A percentile compares a stretch with the other conserved stretches of the same genome.
phyloP scores from a whole-genome alignment of 2,329 filamentous ascomycete genomes.

The Xylaria sp. region DNA sequence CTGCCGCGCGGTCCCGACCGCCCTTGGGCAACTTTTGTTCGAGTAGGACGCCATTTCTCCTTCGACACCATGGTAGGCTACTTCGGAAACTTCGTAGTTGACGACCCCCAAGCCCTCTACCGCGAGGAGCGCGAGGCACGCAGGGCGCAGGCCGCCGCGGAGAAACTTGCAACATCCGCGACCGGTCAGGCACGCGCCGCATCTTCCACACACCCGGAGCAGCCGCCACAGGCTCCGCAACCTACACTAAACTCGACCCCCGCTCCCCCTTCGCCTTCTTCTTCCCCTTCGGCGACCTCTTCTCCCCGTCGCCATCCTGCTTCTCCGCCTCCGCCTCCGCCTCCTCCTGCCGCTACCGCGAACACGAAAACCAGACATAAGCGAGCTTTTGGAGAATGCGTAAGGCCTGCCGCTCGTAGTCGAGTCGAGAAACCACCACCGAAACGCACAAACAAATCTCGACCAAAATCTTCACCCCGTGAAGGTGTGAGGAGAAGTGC shows the following conservation, averaged over 20 bases:
- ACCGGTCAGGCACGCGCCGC: not conserved
- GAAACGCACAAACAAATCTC: not conserved
- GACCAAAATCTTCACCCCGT: not conserved
- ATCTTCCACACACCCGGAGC: not conserved
- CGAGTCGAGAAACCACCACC: constrained; percentile 18
- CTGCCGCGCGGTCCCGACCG: not conserved
- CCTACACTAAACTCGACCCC: not conserved
- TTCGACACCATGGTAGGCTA: constrained; percentile 20
- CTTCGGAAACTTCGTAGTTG: constrained; percentile 17
- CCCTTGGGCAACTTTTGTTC: not conserved
- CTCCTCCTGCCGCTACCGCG: not conserved
- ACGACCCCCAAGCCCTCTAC: not conserved
- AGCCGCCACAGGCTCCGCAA: not conserved
- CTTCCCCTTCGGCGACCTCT: not conserved
- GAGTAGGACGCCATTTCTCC: constrained; percentile 13
- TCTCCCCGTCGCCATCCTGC: not conserved
- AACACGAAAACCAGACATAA: not conserved
- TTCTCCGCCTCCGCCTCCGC: not conserved
- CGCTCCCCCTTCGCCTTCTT: not conserved
- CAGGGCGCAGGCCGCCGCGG: not conserved
- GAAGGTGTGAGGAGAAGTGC: constrained; percentile 21
- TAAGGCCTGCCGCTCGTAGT: not conserved
- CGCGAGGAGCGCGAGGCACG: no score
- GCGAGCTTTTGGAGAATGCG: not conserved
- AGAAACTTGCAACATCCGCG: not conserved